Percentiles rank a stretch among this genome's conserved stretches.
These are phyloP conservation scores for Podila minutissima DNA, from an alignment of 192 early-diverging fungal genomes.

Conservation along the genomic window DNA sequence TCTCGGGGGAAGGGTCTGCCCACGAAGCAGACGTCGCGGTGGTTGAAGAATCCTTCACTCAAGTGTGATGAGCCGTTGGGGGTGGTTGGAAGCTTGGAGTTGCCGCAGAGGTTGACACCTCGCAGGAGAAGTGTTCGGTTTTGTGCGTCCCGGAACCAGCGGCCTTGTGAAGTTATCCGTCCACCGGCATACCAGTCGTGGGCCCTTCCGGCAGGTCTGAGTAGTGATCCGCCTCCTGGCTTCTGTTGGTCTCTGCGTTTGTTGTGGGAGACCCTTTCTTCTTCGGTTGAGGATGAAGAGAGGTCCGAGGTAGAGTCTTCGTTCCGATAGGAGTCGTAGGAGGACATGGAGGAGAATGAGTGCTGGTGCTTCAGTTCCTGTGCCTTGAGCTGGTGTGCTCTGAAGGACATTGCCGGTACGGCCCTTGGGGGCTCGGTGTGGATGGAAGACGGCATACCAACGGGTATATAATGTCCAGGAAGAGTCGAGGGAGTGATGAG, in stretches of 20 bases:
- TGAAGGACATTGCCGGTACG: constrained; percentile 37
- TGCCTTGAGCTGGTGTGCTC: constrained; percentile 38
- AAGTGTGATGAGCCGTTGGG: constrained; percentile 73
- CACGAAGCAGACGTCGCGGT: constrained; percentile 79
- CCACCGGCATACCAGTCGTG: constrained; percentile 53
- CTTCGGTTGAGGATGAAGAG: background rate
- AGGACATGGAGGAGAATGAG: constrained; percentile 54
- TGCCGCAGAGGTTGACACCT: constrained; percentile 84
- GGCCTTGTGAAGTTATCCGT: constrained; percentile 41
- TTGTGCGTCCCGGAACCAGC: constrained; percentile 62
- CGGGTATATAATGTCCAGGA: background rate
- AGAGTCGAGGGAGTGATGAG: background rate
- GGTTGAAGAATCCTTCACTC: constrained; percentile 72
- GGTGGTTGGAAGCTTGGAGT: constrained; percentile 77
- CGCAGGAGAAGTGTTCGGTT: constrained; percentile 71
- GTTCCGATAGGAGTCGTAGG: constrained; percentile 41
- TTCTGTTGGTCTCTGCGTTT: background rate
- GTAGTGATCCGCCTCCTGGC: constrained; percentile 29
- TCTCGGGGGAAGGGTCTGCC: constrained; percentile 79
- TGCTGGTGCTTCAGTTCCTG: constrained; percentile 33
- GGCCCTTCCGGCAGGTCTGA: constrained; percentile 41
- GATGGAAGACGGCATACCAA: constrained; percentile 2
- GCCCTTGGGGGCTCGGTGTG: constrained; percentile 18
- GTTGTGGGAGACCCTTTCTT: background rate
- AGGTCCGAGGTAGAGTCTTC: background rate